A percentile compares a stretch with the other conserved stretches of the same genome.
Conservation (phyloP, 208 protist genomes). For the Polymyxa betae region DNA sequence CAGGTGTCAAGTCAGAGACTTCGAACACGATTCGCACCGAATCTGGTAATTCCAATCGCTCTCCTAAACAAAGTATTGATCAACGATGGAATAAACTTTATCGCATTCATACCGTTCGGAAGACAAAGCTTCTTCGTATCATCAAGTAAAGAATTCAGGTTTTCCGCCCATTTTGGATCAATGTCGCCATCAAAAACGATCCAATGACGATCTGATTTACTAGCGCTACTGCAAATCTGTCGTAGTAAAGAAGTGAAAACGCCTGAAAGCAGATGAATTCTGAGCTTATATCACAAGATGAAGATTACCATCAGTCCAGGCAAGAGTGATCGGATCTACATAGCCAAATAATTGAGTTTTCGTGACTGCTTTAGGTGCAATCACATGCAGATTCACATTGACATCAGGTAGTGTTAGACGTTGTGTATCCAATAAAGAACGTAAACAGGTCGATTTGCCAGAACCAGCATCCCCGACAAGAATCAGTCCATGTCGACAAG, state of each 20-base stretch:
- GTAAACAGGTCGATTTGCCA: slow-evolving; percentile 95
- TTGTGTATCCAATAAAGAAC: slow-evolving; percentile 80
- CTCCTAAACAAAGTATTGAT: slow-evolving; percentile 74
- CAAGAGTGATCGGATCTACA: slow-evolving; percentile 91
- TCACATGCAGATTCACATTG: slow-evolving; percentile 85
- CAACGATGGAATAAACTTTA: not conserved
- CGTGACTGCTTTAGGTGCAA: slow-evolving; percentile 97
- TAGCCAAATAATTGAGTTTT: slow-evolving; percentile 97
- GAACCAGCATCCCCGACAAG: slow-evolving; percentile 95
- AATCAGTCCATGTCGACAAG: slow-evolving; percentile 98
- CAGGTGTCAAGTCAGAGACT: slow-evolving; percentile 92
- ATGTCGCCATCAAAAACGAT: slow-evolving; percentile 98
- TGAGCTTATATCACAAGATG: not conserved
- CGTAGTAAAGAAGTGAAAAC: slow-evolving; percentile 94
- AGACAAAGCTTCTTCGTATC: slow-evolving; percentile 98
- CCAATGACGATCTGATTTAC: slow-evolving; percentile 89
- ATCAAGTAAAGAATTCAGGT: slow-evolving; percentile 97
- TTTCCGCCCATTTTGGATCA: slow-evolving; percentile 99
- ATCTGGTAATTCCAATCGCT: slow-evolving; percentile 91
- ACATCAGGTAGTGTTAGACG: slow-evolving; percentile 59
- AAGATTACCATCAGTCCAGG: slow-evolving; percentile 98
- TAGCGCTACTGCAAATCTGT: slow-evolving; percentile 89
- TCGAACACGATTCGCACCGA: slow-evolving; percentile 98
- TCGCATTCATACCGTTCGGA: slow-evolving; percentile 81
- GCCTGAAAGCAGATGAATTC: not conserved